Evolutionary conservation across 305 asterid species (phyloP), one percentile per base, ranked within the genome.

Genomic region (Rubia occidens): DNA sequence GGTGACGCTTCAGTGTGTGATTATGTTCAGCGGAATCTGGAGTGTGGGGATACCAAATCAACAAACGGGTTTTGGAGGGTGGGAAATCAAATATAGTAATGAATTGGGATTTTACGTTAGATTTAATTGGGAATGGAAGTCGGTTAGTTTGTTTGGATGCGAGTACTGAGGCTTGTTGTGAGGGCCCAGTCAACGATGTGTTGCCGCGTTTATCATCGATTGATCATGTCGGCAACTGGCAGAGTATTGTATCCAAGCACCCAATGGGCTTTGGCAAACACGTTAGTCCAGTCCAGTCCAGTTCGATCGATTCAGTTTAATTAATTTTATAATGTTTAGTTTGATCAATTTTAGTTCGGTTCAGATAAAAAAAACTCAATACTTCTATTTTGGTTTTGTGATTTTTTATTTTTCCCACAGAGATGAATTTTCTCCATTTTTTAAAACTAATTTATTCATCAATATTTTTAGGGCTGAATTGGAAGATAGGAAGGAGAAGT

Each of bases 401-500:
- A 32, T 32, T 32, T 32, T 1, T 32, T 0, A 32, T 3, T 32
- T 32, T 32, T 1, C 35, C 35, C 35, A 32, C 35, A 32, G 2
- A 32, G 2, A 3, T 32, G 35, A 32, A 32, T 32, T 32, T 32
- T 32, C 35, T 32, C 29, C 3, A 61, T 21, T 17, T 37, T 56
- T 29, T 18, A 1, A 24, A 21, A 43, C 10, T 1, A 24, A 5
- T 6, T 20, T 20, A 20, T 55, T 55, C 11, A 18, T 20, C 6
- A 7, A 20, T 20, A 9, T 21, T 10, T 56, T 8, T 56, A 93
- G 98, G 76, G 95, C 79, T 75, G 97, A 88, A 73, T 66, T 93
- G 85, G 91, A 90, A 79, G 66, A 71, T 5, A 88, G 96, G 72
- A 69, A 86, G 35, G 97, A 90, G 62, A 90, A 87, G 64, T 93